phyloP scores from a whole-genome alignment of 2,329 filamentous ascomycete species.

The Paecilomyces dactylethromorphus region DNA sequence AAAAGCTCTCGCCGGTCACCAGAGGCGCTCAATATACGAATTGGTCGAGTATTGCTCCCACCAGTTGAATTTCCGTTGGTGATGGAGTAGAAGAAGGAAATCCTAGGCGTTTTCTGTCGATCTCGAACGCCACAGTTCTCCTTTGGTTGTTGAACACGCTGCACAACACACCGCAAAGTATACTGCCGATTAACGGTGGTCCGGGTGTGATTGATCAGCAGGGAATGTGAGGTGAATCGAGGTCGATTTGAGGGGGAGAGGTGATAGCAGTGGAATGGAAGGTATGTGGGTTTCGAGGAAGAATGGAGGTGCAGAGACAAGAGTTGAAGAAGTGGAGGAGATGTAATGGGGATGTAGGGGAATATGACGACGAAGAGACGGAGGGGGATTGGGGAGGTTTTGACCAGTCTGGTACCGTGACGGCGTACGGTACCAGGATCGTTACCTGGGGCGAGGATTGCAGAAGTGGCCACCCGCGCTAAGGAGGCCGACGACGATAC shows the following conservation, averaged over 20 bases:
- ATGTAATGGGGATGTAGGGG: background rate
- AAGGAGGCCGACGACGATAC: constrained; percentile 12
- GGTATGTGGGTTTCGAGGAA: constrained; percentile 5
- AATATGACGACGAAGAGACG: constrained; percentile 1
- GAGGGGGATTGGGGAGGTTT: constrained; percentile 3
- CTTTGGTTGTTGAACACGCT: constrained; percentile 5
- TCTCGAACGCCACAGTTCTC: background rate
- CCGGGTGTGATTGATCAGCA: constrained; percentile 14
- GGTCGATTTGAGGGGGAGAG: constrained; percentile 1
- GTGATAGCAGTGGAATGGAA: constrained; percentile 6
- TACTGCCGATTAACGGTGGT: constrained; percentile 8
- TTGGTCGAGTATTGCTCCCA: background rate
- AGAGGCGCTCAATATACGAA: background rate
- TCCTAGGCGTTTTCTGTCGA: background rate
- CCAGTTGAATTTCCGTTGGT: background rate
- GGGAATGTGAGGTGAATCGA: constrained; percentile 9
- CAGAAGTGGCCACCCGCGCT: constrained; percentile 1
- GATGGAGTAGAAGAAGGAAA: background rate
- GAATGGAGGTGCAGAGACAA: constrained; percentile 12
- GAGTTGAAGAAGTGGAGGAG: constrained; percentile 9
- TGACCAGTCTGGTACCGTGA: constrained; percentile 11
- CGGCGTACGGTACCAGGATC: constrained; percentile 15
- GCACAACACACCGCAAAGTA: background rate
- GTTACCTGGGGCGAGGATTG: constrained; percentile 5
- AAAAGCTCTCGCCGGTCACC: background rate